Evolutionary conservation across 2,329 filamentous ascomycete genomes (phyloP), one percentile per base, ranked within the genome.

Genomic region (Intubia oerlemansii): DNA sequence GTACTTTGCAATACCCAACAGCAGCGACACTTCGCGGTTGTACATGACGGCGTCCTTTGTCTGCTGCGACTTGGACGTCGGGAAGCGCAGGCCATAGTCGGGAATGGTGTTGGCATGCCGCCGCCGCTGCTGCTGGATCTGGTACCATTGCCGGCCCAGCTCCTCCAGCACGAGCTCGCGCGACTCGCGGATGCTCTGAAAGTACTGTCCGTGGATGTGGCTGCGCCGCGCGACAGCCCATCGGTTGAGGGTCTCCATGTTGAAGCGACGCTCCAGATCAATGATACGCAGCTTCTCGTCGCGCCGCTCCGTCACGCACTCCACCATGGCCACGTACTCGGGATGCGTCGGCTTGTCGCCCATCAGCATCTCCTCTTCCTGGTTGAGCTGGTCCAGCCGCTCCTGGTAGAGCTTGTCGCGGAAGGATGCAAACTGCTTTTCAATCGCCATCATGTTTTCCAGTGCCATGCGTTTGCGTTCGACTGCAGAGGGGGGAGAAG

Each of bases 1-100:
- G 47, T 93, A 84, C 52, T 93, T 95, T 20, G 85, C 84, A 29
- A 95, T 62, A 21, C 85, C 85, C 5, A 84, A 74, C 32, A 98
- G 56, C 17, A 93, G 69, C 0, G 84, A 91, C 5, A 98, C 84
- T 47, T 98, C 88, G 38, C 76, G 78, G 47, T 92, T 95, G 54
- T 95, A 95, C 26, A 84, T 77, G 28, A 82, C 66, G 40, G 91
- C 84, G 36, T 93, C 78, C 36, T 69, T 63, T 34, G 91, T 65
- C 42, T 85, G 79, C 42, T 84, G 74, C 17, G 72, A 65, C 35
- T 72, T 68, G 37, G 74, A 72, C 28, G 73, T 67, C 7, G 81
- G 78, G 44, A 90, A 90, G 30, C 75, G 68, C 39, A 90, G 66
- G 32, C 75, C 72, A 45, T 78, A 92, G 40, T 88, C 79, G 23